Base-by-base conservation (phyloP, 139 green algal species). In the Eudorina sp. region DNA sequence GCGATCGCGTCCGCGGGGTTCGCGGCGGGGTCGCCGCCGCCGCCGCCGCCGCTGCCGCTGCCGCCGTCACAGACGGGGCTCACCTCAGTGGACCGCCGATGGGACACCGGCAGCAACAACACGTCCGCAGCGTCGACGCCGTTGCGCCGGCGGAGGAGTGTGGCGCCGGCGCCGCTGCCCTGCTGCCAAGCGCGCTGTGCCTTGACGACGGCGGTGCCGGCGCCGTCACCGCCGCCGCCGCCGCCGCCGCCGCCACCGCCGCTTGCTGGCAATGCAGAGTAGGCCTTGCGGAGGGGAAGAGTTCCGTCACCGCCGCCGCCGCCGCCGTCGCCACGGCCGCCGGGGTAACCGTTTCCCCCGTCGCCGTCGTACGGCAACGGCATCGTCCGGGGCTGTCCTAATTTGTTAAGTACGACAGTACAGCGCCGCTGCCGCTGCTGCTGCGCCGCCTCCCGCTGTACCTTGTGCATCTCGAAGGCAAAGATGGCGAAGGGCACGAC, bases 401-500 rank as follows among this genome's bases (percentile, higher is more conserved):
- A n/a, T n/a, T n/a, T n/a, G n/a, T n/a, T n/a, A n/a, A n/a, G n/a
- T n/a, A n/a, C n/a, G n/a, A n/a, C n/a, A n/a, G n/a, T n/a, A n/a
- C n/a, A n/a, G 31, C 43, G 45, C 72, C 72, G 73, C 45, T 60
- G 73, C 46, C 25, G 27, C 9, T 66, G 74, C 51, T 48, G 45
- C 29, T 4, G 45, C 8, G 51, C 31, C 27, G 48, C 14, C 40
- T 55, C 19, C 34, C 27, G 51, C 5, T 58, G 40, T 5, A 69
- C 81, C n/a, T 31, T 45, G 46, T 87, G 43, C 62, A 87, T 55
- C 36, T 87, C 81, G 19, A 43, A 87, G 21, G 34, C 31, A 25
- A 87, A 87, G 45, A 87, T 87, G 45, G 81, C 62, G 11, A 87
- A 78, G 64, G 81, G 81, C 21, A 87, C 45, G 14, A 87, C 81